Evolutionary conservation across 352 stramenopile species (phyloP), one percentile per base, ranked within the genome.

Genomic region (Thalassiosira pacifica): DNA sequence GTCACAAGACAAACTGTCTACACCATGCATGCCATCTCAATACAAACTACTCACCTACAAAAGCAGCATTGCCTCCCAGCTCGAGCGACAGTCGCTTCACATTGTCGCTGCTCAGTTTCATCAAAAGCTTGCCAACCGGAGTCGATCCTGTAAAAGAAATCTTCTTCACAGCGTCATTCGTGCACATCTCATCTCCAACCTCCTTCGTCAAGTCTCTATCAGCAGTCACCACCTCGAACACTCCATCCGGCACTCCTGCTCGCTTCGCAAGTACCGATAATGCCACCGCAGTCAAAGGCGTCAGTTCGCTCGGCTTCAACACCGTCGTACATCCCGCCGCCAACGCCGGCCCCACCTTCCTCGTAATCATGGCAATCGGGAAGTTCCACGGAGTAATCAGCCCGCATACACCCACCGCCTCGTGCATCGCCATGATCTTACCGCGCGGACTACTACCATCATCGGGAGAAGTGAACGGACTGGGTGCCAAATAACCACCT

Each of bases 341-440:
- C 13, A 99, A 86, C 37, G 97, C 97, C 0, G 97, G 97, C 5
- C 91, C 97, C 8, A 98, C 92, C 88, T 99, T 99, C 19, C 98
- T 93, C 31, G 97, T 98, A 76, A 99, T 98, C 98, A 99, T 99
- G 2, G 97, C 97, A 48, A 98, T 88, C 5, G 98, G 98, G 85
- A 99, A 99, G 91, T 99, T 99, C 98, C 98, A 99, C 18, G 91
- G 98, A 64, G 97, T 98, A 73, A 99, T 97, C 63, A 99, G 95
- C 29, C 91, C 96, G 73, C 92, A 97, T 27, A 99, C 97, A 53
- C 98, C 98, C 4, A 99, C 95, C 1, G 98, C 96, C 89, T 99
- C 87, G n/a, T 95, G 81, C 13, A 94, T 83, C 10, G 92, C 90
- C 86, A 96, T 88, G 3, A 95, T 66, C 73, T 87, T 88, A 45